Evolutionary conservation across 192 early-diverging fungal genomes (phyloP), one percentile per base, ranked within the genome.

Genomic region (Podila minutissima): DNA sequence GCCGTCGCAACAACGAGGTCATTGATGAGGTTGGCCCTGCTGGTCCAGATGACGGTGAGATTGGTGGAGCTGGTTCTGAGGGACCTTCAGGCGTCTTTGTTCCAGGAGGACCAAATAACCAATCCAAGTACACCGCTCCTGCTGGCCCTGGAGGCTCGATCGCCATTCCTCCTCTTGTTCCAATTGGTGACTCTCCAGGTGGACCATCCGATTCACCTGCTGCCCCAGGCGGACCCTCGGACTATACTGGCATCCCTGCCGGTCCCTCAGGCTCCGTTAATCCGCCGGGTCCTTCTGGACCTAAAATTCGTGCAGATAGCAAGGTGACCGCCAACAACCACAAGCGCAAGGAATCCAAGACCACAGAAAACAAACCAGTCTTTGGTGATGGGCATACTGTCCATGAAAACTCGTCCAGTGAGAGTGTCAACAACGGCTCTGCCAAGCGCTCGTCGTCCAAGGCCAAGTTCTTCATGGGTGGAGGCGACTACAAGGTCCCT

Each of bases 401-500:
- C 26, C 20, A 28, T 6, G 64, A 26, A 0, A 50, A 67, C 35
- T 61, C 68, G 11, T 66, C 68, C 12, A 70, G 38, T 26, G 62
- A 59, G 20, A 67, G n/a, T 13, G 13, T 15, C n/a, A 62, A 32
- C 69, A 58, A 33, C 32, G 48, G 11, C 48, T n/a, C 26, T 50
- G 62, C 59, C 22, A 79, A 79, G 53, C 63, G 62, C 28, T 64
- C 28, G n/a, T 81, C 77, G n/a, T 81, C 77, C 13, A 73, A 29
- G 41, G 66, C 71, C 41, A 81, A 73, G 62, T 73, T 73, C 67
- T 81, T 73, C 50, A 66, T 72, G 66, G 57, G 77, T 29, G 71
- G 71, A 4, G 66, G 71, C 1, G 77, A 81, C 51, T 72, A 79
- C 26, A 65, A 59, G 11, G 17, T 32, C 2, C 76, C 70, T 35